phyloP scores from a whole-genome alignment of 1,284 basidiomycete species.

The Singerocomus inundabilis region DNA sequence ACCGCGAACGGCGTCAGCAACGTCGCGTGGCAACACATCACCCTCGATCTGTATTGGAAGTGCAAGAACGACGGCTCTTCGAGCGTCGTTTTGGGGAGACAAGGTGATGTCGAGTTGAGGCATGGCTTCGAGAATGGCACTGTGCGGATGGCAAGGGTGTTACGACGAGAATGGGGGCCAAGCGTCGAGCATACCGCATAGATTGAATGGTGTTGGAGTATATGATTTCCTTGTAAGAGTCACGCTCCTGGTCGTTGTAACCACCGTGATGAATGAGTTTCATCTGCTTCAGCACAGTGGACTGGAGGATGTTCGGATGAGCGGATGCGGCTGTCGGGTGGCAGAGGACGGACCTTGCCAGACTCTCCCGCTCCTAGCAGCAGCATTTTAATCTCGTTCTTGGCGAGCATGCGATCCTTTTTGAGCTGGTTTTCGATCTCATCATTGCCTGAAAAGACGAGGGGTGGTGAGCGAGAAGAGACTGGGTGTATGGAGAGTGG shows the following conservation, averaged over 20 bases:
- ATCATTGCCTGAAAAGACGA: constrained; percentile 66
- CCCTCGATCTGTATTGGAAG: constrained; percentile 86
- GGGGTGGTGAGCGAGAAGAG: neutral
- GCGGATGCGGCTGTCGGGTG: neutral
- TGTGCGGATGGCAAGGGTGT: constrained; percentile 25
- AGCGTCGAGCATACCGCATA: constrained; percentile 64
- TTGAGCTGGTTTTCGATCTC: constrained; percentile 97
- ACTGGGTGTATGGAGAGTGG: neutral
- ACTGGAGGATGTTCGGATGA: constrained; percentile 43
- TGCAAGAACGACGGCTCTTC: constrained; percentile 74
- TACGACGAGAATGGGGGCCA: neutral
- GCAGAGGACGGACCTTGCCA: constrained; percentile 61
- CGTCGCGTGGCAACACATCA: constrained; percentile 74
- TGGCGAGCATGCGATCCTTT: constrained; percentile 86
- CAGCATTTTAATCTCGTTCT: constrained; percentile 95
- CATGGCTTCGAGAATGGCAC: constrained; percentile 91
- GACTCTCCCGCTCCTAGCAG: constrained; percentile 92
- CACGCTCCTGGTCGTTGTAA: constrained; percentile 89
- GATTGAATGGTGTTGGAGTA: constrained; percentile 96
- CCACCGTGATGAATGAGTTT: constrained; percentile 91
- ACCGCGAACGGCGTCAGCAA: constrained; percentile 79
- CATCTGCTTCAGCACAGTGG: constrained; percentile 95
- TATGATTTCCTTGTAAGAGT: constrained; percentile 97
- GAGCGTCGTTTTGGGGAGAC: constrained; percentile 68
- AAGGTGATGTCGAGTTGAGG: constrained; percentile 60